A percentile compares a stretch with the other conserved stretches of the same genome.
These are phyloP conservation scores for Setaria italica DNA, from an alignment of 202 grass and related monocot species.

Conservation along the genomic window DNA sequence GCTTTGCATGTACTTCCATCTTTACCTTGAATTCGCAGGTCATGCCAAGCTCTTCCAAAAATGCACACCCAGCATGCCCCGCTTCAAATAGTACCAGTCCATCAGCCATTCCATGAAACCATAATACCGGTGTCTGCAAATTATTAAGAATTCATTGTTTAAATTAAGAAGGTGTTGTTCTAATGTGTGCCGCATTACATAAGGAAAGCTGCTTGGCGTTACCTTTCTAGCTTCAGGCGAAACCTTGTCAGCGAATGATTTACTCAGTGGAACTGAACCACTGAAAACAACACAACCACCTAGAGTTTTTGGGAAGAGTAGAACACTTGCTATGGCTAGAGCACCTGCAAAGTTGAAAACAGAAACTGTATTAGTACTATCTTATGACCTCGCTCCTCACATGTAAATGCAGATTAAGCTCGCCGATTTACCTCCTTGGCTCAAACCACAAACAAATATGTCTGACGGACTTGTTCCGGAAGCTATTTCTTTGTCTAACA, in stretches of 20 bases:
- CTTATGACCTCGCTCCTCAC: neutral
- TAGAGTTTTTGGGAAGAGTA: conserved; percentile 68
- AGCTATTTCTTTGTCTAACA: conserved; percentile 65
- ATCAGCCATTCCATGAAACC: conserved; percentile 81
- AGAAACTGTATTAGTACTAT: neutral
- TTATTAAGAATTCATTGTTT: neutral
- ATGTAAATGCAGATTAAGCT: neutral
- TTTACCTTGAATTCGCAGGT: conserved; percentile 68
- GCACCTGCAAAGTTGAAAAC: conserved; percentile 45
- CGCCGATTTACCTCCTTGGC: conserved; percentile 69
- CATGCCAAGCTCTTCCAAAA: conserved; percentile 76
- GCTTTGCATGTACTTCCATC: neutral
- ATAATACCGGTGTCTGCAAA: conserved; percentile 68
- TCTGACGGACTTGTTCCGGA: conserved; percentile 50
- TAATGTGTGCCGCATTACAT: neutral
- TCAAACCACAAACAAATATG: conserved; percentile 76
- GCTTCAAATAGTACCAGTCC: conserved; percentile 62
- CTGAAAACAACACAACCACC: conserved; percentile 76
- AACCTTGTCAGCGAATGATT: conserved; percentile 57
- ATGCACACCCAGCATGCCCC: conserved; percentile 53
- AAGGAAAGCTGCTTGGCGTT: neutral
- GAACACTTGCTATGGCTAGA: conserved; percentile 67
- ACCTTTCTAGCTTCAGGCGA: conserved; percentile 70
- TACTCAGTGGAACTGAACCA: conserved; percentile 66
- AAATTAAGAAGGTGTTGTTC: neutral